Percentiles rank a stretch among this genome's conserved stretches.
Conservation (phyloP, 2,329 filamentous ascomycete species). For the Aspergillus pseudoglaucus region DNA sequence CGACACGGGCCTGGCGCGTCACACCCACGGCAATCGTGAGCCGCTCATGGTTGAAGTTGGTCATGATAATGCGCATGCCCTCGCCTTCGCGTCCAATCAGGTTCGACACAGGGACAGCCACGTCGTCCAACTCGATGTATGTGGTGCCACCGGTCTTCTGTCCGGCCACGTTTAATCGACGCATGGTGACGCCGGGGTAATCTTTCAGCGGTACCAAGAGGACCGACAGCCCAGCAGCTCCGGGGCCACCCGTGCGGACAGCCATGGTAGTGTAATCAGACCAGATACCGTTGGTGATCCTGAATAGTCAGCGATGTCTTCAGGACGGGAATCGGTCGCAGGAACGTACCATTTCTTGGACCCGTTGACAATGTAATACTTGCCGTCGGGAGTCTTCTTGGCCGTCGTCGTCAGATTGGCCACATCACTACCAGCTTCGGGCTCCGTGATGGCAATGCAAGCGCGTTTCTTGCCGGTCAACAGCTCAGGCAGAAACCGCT, state of each 20-base stretch:
- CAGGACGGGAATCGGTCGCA: neutral
- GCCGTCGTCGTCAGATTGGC: conserved; percentile 66
- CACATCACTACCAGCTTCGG: conserved; percentile 66
- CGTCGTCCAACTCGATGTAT: conserved; percentile 69
- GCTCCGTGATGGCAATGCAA: conserved; percentile 76
- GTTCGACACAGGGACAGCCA: conserved; percentile 64
- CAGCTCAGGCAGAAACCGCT: conserved; percentile 61
- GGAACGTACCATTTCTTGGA: conserved; percentile 61
- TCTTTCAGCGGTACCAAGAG: conserved; percentile 65
- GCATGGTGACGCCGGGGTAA: conserved; percentile 60
- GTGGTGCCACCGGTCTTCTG: conserved; percentile 63
- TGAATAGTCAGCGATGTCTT: conserved; percentile 12
- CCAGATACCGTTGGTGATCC: conserved; percentile 68
- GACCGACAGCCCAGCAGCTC: conserved; percentile 57
- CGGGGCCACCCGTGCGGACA: conserved; percentile 63
- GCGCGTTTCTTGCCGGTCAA: conserved; percentile 59
- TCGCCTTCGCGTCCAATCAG: conserved; percentile 62
- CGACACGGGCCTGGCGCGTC: conserved; percentile 57
- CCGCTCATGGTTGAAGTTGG: conserved; percentile 74
- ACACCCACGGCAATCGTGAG: conserved; percentile 59
- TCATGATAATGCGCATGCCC: conserved; percentile 71
- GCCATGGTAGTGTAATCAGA: conserved; percentile 63
- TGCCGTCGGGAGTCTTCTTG: conserved; percentile 54
- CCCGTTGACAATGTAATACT: conserved; percentile 66
- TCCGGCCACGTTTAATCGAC: conserved; percentile 60